A percentile compares a stretch with the other conserved stretches of the same genome.
phyloP scores from a whole-genome alignment of 148 eudicot genomes.

The Nepenthes gracilis region DNA sequence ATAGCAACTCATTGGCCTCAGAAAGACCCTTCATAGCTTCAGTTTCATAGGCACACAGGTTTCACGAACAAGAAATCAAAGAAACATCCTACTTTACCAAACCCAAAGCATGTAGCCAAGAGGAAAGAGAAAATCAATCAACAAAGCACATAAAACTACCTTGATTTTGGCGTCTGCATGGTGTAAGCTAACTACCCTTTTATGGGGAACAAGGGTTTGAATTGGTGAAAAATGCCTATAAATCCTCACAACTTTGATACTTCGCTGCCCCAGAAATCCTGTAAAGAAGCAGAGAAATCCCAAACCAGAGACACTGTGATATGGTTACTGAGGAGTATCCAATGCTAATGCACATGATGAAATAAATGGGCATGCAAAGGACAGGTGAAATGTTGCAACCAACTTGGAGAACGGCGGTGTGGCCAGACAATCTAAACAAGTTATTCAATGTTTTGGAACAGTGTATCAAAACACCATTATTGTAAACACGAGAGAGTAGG shows the following conservation, averaged over 20 bases:
- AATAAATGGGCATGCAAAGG: slow-evolving; percentile 4
- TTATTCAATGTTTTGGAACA: slow-evolving; percentile 1
- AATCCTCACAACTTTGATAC: slow-evolving; percentile 33
- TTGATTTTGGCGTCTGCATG: slow-evolving; percentile 73
- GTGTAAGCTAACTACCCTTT: slow-evolving; percentile 15
- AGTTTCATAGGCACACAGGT: not conserved
- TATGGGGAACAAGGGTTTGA: slow-evolving; percentile 11
- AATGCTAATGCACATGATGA: slow-evolving; percentile 25
- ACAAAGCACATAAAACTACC: slow-evolving; percentile 31
- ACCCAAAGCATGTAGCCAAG: not conserved
- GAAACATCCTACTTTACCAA: no score
- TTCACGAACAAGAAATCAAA: no score
- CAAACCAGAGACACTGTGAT: slow-evolving; percentile 10
- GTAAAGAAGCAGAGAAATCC: slow-evolving; percentile 21
- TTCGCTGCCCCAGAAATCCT: slow-evolving; percentile 33
- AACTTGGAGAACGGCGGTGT: not conserved
- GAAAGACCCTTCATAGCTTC: not conserved
- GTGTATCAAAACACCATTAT: slow-evolving; percentile 16
- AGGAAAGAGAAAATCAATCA: slow-evolving; percentile 3
- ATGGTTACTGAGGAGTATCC: slow-evolving; percentile 25
- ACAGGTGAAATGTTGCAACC: slow-evolving; percentile 1
- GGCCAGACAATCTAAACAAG: slow-evolving; percentile 1
- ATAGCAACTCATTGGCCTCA: not conserved
- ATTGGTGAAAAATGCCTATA: slow-evolving; percentile 3
- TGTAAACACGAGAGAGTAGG: slow-evolving; percentile 28